Evolutionary conservation across 2,329 filamentous ascomycete genomes (phyloP), one percentile per base, ranked within the genome.

Genomic region (Sordariomycetes sp.): DNA sequence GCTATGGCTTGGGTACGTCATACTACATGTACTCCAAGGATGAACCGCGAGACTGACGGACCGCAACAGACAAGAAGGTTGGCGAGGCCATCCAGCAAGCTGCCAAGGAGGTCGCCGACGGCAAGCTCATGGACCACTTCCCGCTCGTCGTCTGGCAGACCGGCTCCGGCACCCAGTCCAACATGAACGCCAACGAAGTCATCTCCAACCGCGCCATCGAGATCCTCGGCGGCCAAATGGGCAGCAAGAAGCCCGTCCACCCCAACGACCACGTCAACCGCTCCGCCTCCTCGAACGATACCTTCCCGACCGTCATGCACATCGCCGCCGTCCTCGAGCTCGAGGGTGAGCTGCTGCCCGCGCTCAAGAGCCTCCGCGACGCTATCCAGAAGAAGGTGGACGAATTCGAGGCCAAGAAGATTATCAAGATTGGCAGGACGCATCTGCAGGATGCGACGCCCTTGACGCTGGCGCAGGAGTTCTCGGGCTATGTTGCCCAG

Each of bases 121-220:
- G 92, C 55, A 94, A 95, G 74, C 81, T 96, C 50, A 62, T 93
- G 53, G 88, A 95, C 62, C 90, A 96, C 72, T 96, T 98, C 68
- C 92, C 92, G 45, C 84, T 96, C 41, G 90, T 96, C 37, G 90
- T 98, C 55, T 98, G 92, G 92, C 92, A 98, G 72, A 98, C 92
- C 35, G 92, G 92, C 44, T 96, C 92, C 33, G 92, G 92, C 57
- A 96, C 92, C 20, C 92, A 96, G 72, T 95, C 88, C 61, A 96
- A 94, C 78, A 96, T 96, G 92, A 98, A 98, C 69, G 88, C 90
- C 58, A 98, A 98, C 70, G 92, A 98, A 63, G 92, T 98, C 63
- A 96, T 98, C 63, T 95, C 90, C 45, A 98, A 96, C 76, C 86
- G 92, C 46, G 92, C 92, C 45, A 96, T 96, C 62, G 90, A 96